Evolutionary conservation across 306 rosid genomes (phyloP).

Genomic region (Vicia sativa): DNA sequence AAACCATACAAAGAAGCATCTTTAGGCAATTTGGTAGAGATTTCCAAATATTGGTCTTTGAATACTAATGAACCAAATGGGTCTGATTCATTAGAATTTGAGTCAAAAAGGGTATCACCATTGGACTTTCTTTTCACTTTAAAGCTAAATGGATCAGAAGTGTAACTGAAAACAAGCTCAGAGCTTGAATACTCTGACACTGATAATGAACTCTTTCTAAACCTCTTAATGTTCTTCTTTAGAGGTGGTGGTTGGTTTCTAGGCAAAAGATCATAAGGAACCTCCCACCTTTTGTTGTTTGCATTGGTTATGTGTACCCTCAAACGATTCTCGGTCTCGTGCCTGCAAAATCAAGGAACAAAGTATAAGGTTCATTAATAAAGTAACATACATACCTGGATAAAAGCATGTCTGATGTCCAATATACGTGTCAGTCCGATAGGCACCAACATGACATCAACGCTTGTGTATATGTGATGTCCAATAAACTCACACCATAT

Average conservation of each 20-base stretch:
- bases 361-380: too few species aligned
- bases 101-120: conserved; percentile 72
- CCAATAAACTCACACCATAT: too few species aligned
- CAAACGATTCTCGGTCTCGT: conserved; percentile 68
- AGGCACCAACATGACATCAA: too few species aligned
- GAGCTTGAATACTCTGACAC: conserved; percentile 49
- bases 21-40: conserved; percentile 70
- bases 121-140: conserved; percentile 72
- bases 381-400: too few species aligned
- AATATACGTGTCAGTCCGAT: too few species aligned
- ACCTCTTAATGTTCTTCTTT: conserved; percentile 43
- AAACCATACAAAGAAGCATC: conserved; percentile 77
- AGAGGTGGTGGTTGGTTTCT: conserved; percentile 63
- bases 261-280: conserved; percentile 76
- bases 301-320: conserved; percentile 83
- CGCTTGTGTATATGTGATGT: too few species aligned
- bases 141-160: conserved; percentile 73
- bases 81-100: conserved; percentile 51
- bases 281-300: conserved; percentile 81
- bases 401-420: too few species aligned
- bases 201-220: conserved; percentile 38
- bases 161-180: conserved; percentile 63
- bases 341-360: conserved; percentile 44
- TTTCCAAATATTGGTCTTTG: conserved; percentile 88
- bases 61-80: conserved; percentile 64